Percentiles rank a stretch among this genome's conserved stretches.
Conservation (phyloP, 2,329 filamentous ascomycete genomes). For the Diaporthe humulicola region DNA sequence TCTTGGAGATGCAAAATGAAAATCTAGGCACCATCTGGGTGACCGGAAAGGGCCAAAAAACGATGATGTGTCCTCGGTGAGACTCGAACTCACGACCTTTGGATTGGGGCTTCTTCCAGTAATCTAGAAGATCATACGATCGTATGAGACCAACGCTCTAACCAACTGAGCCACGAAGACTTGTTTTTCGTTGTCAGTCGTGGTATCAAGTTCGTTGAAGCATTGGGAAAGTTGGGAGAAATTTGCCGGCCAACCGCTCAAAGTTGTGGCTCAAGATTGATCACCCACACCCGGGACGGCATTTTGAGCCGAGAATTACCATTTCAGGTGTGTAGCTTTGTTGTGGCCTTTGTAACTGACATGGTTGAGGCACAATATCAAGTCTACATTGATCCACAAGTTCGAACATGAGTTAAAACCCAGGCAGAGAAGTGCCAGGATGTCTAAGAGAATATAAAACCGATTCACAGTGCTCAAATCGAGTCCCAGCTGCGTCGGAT, state of each 20-base stretch:
- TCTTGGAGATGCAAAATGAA: not conserved
- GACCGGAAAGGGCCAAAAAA: not conserved
- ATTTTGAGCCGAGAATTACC: too few species aligned
- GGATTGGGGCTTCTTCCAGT: constrained; percentile 47
- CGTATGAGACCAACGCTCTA: constrained; percentile 55
- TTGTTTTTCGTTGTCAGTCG: not conserved
- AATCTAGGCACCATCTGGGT: not conserved
- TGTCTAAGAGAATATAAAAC: not conserved
- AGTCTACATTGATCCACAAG: not conserved
- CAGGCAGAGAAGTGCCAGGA: not conserved
- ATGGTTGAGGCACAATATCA: not conserved
- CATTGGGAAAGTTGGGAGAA: fast-evolving
- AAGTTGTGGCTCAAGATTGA: not conserved
- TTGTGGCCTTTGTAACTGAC: too few species aligned
- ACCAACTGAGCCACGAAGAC: constrained; percentile 54
- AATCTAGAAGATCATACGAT: constrained; percentile 29
- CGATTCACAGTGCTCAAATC: not conserved
- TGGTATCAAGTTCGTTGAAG: not conserved
- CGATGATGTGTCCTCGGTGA: constrained; percentile 25
- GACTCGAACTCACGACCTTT: constrained; percentile 46
- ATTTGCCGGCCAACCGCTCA: not conserved
- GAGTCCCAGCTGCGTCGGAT: not conserved
- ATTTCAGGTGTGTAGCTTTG: not conserved
- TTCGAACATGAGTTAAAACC: not conserved
- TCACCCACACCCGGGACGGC: not conserved